Conservation (phyloP, 2,329 filamentous ascomycete species). For the Byssothecium circinans region DNA sequence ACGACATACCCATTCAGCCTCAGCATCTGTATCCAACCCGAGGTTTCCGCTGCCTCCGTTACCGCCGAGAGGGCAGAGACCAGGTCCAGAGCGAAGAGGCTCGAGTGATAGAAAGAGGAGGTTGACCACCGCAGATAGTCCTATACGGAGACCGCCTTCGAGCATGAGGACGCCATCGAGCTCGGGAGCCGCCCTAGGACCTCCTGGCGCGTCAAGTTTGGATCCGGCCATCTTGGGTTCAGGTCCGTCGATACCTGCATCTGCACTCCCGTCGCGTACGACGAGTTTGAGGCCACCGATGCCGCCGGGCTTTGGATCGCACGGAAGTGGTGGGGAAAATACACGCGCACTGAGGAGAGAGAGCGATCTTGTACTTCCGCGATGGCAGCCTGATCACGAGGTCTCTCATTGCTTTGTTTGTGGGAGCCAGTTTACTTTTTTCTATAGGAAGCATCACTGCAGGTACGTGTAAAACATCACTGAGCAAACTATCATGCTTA, state of each 20-base stretch:
- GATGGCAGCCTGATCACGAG: slow-evolving; percentile 87
- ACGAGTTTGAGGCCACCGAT: not conserved
- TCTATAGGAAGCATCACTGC: slow-evolving; percentile 91
- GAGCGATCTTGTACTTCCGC: slow-evolving; percentile 62
- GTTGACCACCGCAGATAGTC: slow-evolving; percentile 37
- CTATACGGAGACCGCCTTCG: slow-evolving; percentile 33
- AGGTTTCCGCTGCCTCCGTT: not conserved
- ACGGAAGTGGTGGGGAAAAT: not conserved
- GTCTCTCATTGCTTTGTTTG: slow-evolving; percentile 86
- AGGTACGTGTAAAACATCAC: slow-evolving; percentile 57
- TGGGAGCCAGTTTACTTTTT: slow-evolving; percentile 74
- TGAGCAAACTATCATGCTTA: not conserved
- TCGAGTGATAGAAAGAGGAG: slow-evolving; percentile 40
- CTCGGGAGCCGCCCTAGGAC: not conserved
- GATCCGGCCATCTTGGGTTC: slow-evolving; percentile 27
- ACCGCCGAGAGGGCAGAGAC: not conserved
- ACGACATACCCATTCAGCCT: slow-evolving; percentile 18
- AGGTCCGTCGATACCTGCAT: too few species aligned
- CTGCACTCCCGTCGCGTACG: too few species aligned
- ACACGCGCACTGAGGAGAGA: slow-evolving; percentile 19
- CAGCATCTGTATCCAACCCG: not conserved
- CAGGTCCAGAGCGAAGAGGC: not conserved
- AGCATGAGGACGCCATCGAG: slow-evolving; percentile 10
- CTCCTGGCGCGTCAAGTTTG: not conserved
- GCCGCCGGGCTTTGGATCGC: not conserved